Percentiles rank a stretch among this genome's conserved stretches.
Conservation (phyloP, 139 green algal genomes). For the Chlorella sp. region DNA sequence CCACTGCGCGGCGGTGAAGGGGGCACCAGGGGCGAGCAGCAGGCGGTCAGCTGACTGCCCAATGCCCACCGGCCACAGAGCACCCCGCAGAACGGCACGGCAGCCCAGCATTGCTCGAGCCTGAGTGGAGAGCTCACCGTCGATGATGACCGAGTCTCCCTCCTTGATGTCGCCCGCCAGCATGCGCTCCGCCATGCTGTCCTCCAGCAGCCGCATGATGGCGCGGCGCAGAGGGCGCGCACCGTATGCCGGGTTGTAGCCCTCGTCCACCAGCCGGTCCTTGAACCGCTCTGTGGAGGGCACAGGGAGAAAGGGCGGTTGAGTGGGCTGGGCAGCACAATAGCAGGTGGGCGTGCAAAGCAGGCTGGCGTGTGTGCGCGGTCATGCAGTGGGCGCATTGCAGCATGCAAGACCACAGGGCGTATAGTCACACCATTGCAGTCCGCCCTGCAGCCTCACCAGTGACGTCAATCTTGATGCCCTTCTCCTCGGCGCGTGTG, state of each 20-base stretch:
- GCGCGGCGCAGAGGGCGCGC: constrained; percentile 97
- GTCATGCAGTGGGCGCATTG: no score
- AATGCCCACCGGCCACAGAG: no score
- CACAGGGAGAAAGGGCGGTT: neutral
- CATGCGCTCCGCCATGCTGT: constrained; percentile 96
- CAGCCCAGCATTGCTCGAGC: no score
- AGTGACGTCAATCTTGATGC: constrained; percentile 96
- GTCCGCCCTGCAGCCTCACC: constrained; percentile 12
- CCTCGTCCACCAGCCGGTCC: constrained; percentile 96
- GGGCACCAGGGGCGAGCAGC: neutral
- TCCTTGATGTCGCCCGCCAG: constrained; percentile 94
- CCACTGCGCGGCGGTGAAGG: constrained; percentile 51
- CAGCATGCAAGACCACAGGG: no score
- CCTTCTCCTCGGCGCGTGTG: constrained; percentile 92
- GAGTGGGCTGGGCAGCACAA: no score
- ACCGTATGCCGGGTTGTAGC: constrained; percentile 98
- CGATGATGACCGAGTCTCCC: constrained; percentile 94
- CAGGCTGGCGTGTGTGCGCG: no score
- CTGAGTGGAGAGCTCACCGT: no score
- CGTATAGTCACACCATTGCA: no score
- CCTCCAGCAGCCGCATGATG: constrained; percentile 99
- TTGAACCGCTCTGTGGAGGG: constrained; percentile 63
- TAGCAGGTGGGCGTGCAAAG: neutral
- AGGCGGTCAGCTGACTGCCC: no score
- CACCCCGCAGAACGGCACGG: no score